Evolutionary conservation across 192 early-diverging fungal genomes (phyloP), one percentile per base, ranked within the genome.

Genomic region (Entrophospora sp.): DNA sequence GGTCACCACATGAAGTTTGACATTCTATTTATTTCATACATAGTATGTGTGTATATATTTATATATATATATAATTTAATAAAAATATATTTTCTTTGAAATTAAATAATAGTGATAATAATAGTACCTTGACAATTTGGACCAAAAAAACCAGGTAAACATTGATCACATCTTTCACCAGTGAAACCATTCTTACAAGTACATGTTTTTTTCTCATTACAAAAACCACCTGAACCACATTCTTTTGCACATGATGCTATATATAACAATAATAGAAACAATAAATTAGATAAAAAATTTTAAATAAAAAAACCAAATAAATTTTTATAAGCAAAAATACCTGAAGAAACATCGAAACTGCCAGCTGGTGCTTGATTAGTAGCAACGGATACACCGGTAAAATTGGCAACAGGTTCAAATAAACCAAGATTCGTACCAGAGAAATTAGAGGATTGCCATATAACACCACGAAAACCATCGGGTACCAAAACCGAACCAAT

Each of bases 371-470:
- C 10, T 51, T 55, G 64, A 1, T 24, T 37, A 14, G 51, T 16
- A 0, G 20, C 49, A 22, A 38, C 20, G 6, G 25, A 12, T 9
- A 42, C 27, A 27, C 64, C 49, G 3, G 46, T 42, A 7, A 66
- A 66, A 55, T 53, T 53, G n/a, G 48, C 45, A 16, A 66, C 31
- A 3, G 64, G 16, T 35, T 66, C 64, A 32, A 49, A 66, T 38
- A 66, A 42, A 27, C 34, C 64, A 14, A 66, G n/a, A 40, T 66
- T 66, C 27, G 52, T 20, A n/a, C 64, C 64, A 28, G 35, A 40
- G n/a, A 53, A 53, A 30, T 51, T 53, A 8, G 27, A 12, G 16
- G 44, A 31, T 32, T 10, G 12, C 61, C 61, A 64, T 8, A 48
- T 27, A 28, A 66, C 32, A 20, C 13, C 64, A 28, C 51, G 28